Evolutionary conservation across 1,284 basidiomycete genomes (phyloP), one percentile per base, ranked within the genome.

Genomic region (Irpex lacteus): DNA sequence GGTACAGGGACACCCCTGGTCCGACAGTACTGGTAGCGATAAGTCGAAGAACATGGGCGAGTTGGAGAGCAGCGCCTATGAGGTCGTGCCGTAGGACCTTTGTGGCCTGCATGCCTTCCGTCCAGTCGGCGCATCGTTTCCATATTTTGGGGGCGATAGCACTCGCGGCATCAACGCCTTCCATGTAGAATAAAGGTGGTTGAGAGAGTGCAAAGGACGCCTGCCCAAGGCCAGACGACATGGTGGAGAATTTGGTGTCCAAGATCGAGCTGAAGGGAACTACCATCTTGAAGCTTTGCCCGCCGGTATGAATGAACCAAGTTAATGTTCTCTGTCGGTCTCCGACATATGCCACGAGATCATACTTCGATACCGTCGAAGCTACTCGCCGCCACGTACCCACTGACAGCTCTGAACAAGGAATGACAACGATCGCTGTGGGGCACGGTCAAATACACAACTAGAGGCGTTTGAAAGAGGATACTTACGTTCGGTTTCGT

Each of bases 251-350:
- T 62, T 85, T 82, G 5, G 85, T 82, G 54, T 85, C 79, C 19
- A 80, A 67, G 65, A 94, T 86, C 66, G 74, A 80, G 63, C 85
- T 80, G 73, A 89, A 91, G 3, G 89, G 83, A n/a, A 92, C 82
- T 67, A 90, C 89, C 88, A 94, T 93, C 75, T 93, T 92, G 81
- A 92, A 93, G 44, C 88, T 85, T 68, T 82, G 83, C 34, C 89
- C 90, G 1, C 77, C 80, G 15, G 88, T 89, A 53, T 87, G 84
- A 66, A 94, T 87, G 74, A 89, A 93, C 91, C 91, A 94, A 1
- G 83, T 85, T 53, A 94, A 76, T 13, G 34, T 56, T 69, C 83
- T 87, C 47, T 82, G 84, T 68, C 83, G 87, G 40, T 91, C 87
- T 73, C 83, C 91, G 19, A 89, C 78, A 75, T 92, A 94, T 2